These are phyloP conservation scores for Penicillium canescens DNA, from an alignment of 495 filamentous ascomycete genomes.

Conservation along the genomic window DNA sequence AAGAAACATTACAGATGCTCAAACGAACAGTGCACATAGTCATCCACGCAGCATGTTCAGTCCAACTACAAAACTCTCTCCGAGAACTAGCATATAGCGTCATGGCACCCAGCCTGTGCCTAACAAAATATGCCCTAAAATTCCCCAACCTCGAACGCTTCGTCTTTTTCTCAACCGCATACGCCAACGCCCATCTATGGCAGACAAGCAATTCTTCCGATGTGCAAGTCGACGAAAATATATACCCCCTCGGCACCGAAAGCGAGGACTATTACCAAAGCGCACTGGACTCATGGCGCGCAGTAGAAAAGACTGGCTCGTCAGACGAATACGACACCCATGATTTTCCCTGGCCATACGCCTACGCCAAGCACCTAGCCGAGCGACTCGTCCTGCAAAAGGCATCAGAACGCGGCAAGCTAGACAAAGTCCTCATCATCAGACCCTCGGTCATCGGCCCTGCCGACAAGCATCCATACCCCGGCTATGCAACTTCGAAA, in stretches of 20 bases:
- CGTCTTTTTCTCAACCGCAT: constrained; percentile 24
- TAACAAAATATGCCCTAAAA: constrained; percentile 24
- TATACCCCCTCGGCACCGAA: constrained; percentile 19
- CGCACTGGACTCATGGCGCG: constrained; percentile 18
- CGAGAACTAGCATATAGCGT: constrained; percentile 24
- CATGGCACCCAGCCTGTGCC: constrained; percentile 23
- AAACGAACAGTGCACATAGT: constrained; percentile 25
- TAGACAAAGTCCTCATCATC: constrained; percentile 27
- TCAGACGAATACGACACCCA: constrained; percentile 25
- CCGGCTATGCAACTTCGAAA: constrained; percentile 20
- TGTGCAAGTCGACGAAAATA: constrained; percentile 17
- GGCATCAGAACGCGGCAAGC: constrained; percentile 15
- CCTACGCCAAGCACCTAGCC: constrained; percentile 25
- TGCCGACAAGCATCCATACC: constrained; percentile 22
- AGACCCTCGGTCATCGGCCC: constrained; percentile 26
- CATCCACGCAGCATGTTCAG: constrained; percentile 21
- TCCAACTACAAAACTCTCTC: constrained; percentile 20
- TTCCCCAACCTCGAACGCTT: constrained; percentile 27
- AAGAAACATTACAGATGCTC: constrained; percentile 23
- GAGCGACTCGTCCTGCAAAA: constrained; percentile 21
- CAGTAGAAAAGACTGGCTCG: constrained; percentile 18
- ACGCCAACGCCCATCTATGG: constrained; percentile 26
- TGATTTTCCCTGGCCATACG: constrained; percentile 29
- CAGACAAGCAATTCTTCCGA: constrained; percentile 16
- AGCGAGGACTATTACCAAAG: constrained; percentile 8